Conservation (phyloP, 2,329 filamentous ascomycete genomes). For the Botrytis sinoallii region DNA sequence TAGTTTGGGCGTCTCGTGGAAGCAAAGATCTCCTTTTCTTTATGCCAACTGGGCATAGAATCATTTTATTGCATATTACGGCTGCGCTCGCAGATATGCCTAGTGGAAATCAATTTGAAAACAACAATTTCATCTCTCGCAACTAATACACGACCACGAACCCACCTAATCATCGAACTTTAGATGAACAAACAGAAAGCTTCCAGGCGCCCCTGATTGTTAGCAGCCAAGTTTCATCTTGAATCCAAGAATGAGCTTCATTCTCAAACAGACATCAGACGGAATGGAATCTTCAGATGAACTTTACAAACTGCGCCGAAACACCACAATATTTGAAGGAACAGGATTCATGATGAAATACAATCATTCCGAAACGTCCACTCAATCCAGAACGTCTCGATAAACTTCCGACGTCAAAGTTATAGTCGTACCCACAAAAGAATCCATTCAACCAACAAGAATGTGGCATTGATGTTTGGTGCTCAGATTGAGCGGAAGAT, state of each 20-base stretch:
- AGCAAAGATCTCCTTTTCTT: neutral
- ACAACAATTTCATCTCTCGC: too few relatives aligned
- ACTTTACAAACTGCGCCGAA: neutral
- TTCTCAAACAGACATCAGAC: neutral
- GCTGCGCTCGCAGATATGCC: neutral
- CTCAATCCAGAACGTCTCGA: neutral
- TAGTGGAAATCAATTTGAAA: neutral
- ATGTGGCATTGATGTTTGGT: conserved; percentile 4
- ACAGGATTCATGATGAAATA: neutral
- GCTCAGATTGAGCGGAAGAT: conserved; percentile 1
- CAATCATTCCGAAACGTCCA: neutral
- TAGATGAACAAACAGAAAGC: neutral
- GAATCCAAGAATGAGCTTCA: neutral
- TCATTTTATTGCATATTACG: neutral
- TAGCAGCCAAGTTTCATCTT: neutral
- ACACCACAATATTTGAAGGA: neutral
- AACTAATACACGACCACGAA: neutral
- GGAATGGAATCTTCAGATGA: neutral
- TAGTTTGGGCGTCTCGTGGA: neutral
- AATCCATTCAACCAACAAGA: neutral
- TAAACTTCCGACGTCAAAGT: neutral
- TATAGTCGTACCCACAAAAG: neutral
- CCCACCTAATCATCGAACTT: neutral
- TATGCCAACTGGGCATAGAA: neutral
- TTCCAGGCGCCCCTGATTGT: neutral